Evolutionary conservation across 1,284 basidiomycete species (phyloP).

Genomic region (Nidula niveotomentosa): DNA sequence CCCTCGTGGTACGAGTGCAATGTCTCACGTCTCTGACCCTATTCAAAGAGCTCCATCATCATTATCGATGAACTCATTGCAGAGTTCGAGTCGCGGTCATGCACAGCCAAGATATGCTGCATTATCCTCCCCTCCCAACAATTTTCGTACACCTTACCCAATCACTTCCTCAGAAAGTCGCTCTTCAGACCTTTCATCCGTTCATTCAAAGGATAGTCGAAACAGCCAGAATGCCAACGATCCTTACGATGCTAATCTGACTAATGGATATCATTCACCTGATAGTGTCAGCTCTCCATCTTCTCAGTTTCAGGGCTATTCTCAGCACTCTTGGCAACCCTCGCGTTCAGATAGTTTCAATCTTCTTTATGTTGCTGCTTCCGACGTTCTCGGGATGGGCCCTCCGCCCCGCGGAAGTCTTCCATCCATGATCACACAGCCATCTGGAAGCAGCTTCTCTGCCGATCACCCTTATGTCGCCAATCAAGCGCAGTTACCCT

Average conservation of each 20-base stretch:
- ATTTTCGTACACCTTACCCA: slow-evolving; percentile 1
- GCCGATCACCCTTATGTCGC: no score
- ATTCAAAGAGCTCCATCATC: slow-evolving; percentile 49
- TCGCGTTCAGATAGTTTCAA: slow-evolving; percentile 45
- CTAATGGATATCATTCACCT: slow-evolving; percentile 14
- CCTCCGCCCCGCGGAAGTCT: slow-evolving; percentile 32
- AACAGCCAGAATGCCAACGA: slow-evolving; percentile 1
- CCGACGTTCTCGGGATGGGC: slow-evolving; percentile 78
- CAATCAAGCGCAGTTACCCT: no score
- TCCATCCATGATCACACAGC: no score
- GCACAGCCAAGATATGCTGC: slow-evolving; percentile 29
- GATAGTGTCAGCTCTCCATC: slow-evolving; percentile 7
- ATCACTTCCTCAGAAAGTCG: background rate
- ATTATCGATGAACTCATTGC: slow-evolving; percentile 45
- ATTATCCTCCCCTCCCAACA: slow-evolving; percentile 27
- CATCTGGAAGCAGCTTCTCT: no score
- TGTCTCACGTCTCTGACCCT: slow-evolving; percentile 29
- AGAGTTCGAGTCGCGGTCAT: slow-evolving; percentile 14
- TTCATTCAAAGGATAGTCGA: background rate
- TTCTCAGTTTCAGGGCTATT: background rate
- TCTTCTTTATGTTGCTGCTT: slow-evolving; percentile 69
- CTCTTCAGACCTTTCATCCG: background rate
- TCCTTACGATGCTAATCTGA: background rate
- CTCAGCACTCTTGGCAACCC: slow-evolving; percentile 24
- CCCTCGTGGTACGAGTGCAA: slow-evolving; percentile 10